Percentiles rank a stretch among this genome's conserved stretches.
phyloP scores from a whole-genome alignment of 2,329 filamentous ascomycete genomes.

The Penicillium sp. region DNA sequence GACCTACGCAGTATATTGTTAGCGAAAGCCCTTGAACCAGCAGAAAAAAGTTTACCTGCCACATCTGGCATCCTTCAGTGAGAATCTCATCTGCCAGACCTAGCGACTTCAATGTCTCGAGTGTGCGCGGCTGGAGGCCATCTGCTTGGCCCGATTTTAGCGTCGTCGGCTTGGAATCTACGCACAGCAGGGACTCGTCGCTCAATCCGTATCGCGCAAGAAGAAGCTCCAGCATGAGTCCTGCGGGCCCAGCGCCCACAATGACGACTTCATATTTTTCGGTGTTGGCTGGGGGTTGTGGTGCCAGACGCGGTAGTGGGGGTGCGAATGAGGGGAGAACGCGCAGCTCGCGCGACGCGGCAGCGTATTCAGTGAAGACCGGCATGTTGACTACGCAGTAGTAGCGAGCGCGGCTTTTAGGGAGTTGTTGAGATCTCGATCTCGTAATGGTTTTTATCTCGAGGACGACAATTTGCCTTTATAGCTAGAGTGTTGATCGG shows the following conservation, averaged over 20 bases:
- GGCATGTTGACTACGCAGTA: constrained; percentile 30
- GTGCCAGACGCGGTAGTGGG: constrained; percentile 35
- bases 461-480: constrained; percentile 2
- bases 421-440: neutral
- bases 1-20: constrained; percentile 17
- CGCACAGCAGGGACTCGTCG: constrained; percentile 40
- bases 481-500: neutral
- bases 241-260: constrained; percentile 42
- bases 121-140: constrained; percentile 41
- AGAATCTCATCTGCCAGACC: constrained; percentile 40
- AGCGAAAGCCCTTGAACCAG: neutral
- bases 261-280: constrained; percentile 43
- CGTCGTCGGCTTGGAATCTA: constrained; percentile 39
- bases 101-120: constrained; percentile 42
- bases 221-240: constrained; percentile 40
- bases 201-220: constrained; percentile 43
- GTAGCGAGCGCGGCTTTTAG: neutral
- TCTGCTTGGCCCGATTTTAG: constrained; percentile 43
- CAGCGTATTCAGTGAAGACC: constrained; percentile 37
- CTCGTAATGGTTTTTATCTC: neutral
- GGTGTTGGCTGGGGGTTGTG: constrained; percentile 12
- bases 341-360: constrained; percentile 36
- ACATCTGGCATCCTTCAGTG: constrained; percentile 38
- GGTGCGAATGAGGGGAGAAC: constrained; percentile 39
- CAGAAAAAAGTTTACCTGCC: constrained; percentile 41